A percentile compares a stretch with the other conserved stretches of the same genome.
phyloP scores from a whole-genome alignment of 306 rosid genomes.

The Adenanthera pavonina region DNA sequence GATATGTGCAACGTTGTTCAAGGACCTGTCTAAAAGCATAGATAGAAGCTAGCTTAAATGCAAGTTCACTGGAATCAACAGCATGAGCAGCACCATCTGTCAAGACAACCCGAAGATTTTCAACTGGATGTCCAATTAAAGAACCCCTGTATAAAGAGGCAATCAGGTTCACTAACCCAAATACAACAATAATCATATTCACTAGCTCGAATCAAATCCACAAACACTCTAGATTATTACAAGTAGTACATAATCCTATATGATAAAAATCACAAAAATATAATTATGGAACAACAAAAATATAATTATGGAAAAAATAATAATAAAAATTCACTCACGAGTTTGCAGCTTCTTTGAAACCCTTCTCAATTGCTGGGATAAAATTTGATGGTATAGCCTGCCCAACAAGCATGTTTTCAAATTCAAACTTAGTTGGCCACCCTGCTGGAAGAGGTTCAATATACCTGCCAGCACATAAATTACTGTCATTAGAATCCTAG shows the following conservation, averaged over 20 bases:
- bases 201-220: background rate
- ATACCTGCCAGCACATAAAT: slow-evolving; percentile 60
- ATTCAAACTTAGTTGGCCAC: slow-evolving; percentile 83
- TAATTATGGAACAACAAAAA: background rate
- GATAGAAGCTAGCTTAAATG: slow-evolving; percentile 93
- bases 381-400: slow-evolving; percentile 95
- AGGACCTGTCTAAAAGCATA: slow-evolving; percentile 96
- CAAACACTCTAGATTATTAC: background rate
- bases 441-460: slow-evolving; percentile 89
- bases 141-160: slow-evolving; percentile 75
- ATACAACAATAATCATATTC: slow-evolving; percentile 7
- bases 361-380: slow-evolving; percentile 96
- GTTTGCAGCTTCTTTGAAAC: slow-evolving; percentile 96
- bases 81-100: slow-evolving; percentile 97
- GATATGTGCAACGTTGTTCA: slow-evolving; percentile 25
- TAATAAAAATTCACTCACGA: slow-evolving; percentile 61
- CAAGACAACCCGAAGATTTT: slow-evolving; percentile 79
- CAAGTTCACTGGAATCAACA: slow-evolving; percentile 99
- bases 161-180: slow-evolving; percentile 20
- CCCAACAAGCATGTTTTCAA: slow-evolving; percentile 91
- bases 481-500: slow-evolving; percentile 17
- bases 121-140: slow-evolving; percentile 97
- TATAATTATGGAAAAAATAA: slow-evolving; percentile 5
- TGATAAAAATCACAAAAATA: slow-evolving; percentile 5
- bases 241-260: slow-evolving; percentile 7